Evolutionary conservation across 2,329 filamentous ascomycete genomes (phyloP).

Genomic region (Calonectria pseudoreteaudii): DNA sequence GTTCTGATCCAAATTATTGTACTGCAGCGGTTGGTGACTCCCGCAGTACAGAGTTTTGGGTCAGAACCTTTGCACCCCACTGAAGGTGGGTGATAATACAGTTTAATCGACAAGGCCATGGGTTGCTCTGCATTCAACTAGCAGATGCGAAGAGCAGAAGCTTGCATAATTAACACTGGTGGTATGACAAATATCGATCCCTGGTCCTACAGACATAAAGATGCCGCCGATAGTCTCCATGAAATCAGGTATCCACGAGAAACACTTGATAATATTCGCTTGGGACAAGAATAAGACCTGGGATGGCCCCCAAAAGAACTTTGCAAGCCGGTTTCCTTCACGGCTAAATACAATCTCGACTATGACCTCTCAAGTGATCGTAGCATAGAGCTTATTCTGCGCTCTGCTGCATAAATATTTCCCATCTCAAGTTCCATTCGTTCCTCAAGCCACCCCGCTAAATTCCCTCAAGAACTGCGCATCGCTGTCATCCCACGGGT

Average conservation of each 20-base stretch:
- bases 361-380: not conserved
- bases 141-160: no score
- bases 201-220: no score
- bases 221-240: no score
- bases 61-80: no score
- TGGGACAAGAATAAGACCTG: not conserved
- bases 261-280: not conserved
- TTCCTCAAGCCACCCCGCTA: not conserved
- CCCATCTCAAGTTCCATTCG: not conserved
- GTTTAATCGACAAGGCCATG: no score
- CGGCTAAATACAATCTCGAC: not conserved
- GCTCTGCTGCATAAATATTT: not conserved
- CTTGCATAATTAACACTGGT: not conserved
- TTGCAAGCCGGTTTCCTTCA: not conserved
- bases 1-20: no score
- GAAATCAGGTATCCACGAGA: no score
- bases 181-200: not conserved
- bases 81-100: no score
- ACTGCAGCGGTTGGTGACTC: no score
- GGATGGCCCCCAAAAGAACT: not conserved
- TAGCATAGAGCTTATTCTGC: not conserved
- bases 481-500: not conserved
- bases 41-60: no score
- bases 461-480: not conserved
- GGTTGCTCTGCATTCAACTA: no score